Conservation (phyloP, 495 filamentous ascomycete genomes). For the Chaetomium cochliodes region DNA sequence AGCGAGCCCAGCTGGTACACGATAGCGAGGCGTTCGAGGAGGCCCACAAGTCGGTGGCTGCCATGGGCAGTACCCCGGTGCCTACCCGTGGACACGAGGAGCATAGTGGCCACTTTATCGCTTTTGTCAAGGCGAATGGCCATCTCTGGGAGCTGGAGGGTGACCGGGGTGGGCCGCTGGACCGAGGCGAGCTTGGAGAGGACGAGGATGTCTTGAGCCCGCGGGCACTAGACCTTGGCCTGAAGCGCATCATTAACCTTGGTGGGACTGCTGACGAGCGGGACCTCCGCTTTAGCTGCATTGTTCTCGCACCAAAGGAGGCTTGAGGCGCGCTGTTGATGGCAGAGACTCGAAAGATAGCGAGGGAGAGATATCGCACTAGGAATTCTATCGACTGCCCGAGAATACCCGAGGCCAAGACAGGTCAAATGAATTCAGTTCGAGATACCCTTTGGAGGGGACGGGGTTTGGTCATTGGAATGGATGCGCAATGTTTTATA, state of each 20-base stretch:
- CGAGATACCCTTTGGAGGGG: neutral
- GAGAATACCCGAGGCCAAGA: neutral
- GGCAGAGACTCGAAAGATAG: neutral
- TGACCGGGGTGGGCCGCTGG: slow-evolving; percentile 65
- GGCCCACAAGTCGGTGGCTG: slow-evolving; percentile 66
- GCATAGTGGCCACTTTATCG: slow-evolving; percentile 64
- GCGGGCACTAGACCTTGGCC: slow-evolving; percentile 60
- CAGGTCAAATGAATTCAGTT: neutral
- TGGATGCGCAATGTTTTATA: neutral
- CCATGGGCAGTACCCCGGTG: slow-evolving; percentile 62
- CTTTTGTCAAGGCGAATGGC: slow-evolving; percentile 70
- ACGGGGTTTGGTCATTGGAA: neutral
- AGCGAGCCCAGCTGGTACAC: slow-evolving; percentile 70
- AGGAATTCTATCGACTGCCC: neutral
- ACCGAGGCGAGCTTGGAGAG: slow-evolving; percentile 60
- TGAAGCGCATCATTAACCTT: slow-evolving; percentile 55
- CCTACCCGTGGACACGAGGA: slow-evolving; percentile 51
- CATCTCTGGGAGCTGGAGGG: slow-evolving; percentile 81
- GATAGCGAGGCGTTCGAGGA: slow-evolving; percentile 65
- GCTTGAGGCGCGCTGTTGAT: neutral
- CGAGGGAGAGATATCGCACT: neutral
- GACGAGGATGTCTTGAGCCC: slow-evolving; percentile 71
- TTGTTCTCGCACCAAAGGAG: slow-evolving; percentile 45
- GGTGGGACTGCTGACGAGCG: slow-evolving; percentile 41
- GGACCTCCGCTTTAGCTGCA: slow-evolving; percentile 57